A percentile compares a stretch with the other conserved stretches of the same genome.
Evolutionary conservation across 2,329 filamentous ascomycete species (phyloP).

Genomic region (Ustulina deusta): DNA sequence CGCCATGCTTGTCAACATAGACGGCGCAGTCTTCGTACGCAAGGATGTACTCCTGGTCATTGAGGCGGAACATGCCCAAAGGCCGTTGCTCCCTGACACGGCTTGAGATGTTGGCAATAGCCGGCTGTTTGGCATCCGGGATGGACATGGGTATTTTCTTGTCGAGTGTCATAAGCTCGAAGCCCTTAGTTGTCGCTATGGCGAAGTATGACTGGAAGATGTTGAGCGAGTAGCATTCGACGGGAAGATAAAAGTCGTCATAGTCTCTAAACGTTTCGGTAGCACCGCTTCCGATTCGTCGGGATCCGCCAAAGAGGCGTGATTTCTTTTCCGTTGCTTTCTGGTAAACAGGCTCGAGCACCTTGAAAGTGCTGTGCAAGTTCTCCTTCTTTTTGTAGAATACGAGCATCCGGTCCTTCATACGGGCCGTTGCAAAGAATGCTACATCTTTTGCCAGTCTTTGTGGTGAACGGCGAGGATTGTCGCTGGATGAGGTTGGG

Average conservation of each 20-base stretch:
- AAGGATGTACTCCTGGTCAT: slow-evolving; percentile 90
- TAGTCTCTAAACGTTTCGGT: slow-evolving; percentile 98
- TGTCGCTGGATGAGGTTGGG: slow-evolving; percentile 74
- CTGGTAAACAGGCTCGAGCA: slow-evolving; percentile 94
- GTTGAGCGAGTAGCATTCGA: slow-evolving; percentile 94
- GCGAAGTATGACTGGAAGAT: slow-evolving; percentile 95
- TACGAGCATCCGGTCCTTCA: slow-evolving; percentile 95
- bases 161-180: slow-evolving; percentile 95
- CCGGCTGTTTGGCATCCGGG: slow-evolving; percentile 82
- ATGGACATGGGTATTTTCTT: slow-evolving; percentile 97
- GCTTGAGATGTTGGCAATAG: slow-evolving; percentile 85
- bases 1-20: slow-evolving; percentile 98
- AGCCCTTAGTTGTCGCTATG: slow-evolving; percentile 89
- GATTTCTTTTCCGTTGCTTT: slow-evolving; percentile 88
- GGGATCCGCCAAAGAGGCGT: slow-evolving; percentile 72
- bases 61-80: slow-evolving; percentile 95
- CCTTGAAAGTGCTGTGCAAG: slow-evolving; percentile 93
- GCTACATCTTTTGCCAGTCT: slow-evolving; percentile 92
- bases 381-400: slow-evolving; percentile 98
- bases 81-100: slow-evolving; percentile 87
- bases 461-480: slow-evolving; percentile 86
- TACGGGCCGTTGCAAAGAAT: slow-evolving; percentile 94
- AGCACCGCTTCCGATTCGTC: slow-evolving; percentile 69
- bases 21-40: slow-evolving; percentile 97
- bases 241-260: slow-evolving; percentile 98